Conservation (phyloP, 2,329 filamentous ascomycete genomes). For the Verticillium nubilum region DNA sequence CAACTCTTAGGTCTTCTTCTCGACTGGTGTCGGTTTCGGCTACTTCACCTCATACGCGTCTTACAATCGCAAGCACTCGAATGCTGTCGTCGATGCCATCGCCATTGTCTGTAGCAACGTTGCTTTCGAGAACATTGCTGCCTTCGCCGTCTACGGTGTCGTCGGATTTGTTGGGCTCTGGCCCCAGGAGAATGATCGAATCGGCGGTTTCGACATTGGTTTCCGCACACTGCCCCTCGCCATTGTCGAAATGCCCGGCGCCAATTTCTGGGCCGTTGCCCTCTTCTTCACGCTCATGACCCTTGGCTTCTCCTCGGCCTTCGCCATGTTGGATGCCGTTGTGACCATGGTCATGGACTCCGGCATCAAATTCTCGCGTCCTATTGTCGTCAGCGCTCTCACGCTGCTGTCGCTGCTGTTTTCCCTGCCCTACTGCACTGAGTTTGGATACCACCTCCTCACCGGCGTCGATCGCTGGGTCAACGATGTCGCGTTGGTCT, state of each 20-base stretch:
- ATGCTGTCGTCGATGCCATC: slow-evolving; percentile 53
- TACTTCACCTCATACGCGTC: slow-evolving; percentile 55
- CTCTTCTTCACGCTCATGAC: slow-evolving; percentile 55
- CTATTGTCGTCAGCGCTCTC: slow-evolving; percentile 42
- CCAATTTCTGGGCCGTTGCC: slow-evolving; percentile 53
- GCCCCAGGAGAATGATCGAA: slow-evolving; percentile 28
- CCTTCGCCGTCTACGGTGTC: slow-evolving; percentile 47
- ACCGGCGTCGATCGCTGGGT: slow-evolving; percentile 51
- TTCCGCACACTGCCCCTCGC: slow-evolving; percentile 54
- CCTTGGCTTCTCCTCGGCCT: slow-evolving; percentile 52
- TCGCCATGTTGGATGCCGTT: slow-evolving; percentile 53
- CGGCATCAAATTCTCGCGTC: slow-evolving; percentile 38
- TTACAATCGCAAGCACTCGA: slow-evolving; percentile 52
- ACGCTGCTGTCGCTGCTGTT: slow-evolving; percentile 46
- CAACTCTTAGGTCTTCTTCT: slow-evolving; percentile 4
- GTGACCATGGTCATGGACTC: slow-evolving; percentile 49
- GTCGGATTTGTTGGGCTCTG: slow-evolving; percentile 38
- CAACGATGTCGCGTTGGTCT: slow-evolving; percentile 48
- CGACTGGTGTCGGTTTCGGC: slow-evolving; percentile 27
- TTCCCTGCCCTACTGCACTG: slow-evolving; percentile 50
- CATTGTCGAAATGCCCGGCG: slow-evolving; percentile 49
- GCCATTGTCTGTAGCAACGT: slow-evolving; percentile 51
- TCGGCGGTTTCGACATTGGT: slow-evolving; percentile 52
- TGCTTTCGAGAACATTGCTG: slow-evolving; percentile 48
- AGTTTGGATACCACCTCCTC: slow-evolving; percentile 51